Base-by-base conservation (phyloP, 441 rosid species). In the Raphanus hybrid region DNA sequence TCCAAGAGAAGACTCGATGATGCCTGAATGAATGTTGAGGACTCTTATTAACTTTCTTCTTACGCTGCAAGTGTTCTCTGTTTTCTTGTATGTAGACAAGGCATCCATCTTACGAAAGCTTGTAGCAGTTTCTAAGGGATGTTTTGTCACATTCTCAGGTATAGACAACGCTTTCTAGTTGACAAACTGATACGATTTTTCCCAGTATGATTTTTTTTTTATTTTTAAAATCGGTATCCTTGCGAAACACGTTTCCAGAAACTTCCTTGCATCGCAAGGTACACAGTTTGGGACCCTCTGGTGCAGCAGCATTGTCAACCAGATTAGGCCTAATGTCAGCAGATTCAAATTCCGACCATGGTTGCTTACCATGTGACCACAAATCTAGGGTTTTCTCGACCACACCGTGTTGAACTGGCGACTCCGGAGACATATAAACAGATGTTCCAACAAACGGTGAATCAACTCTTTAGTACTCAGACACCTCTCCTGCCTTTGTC, bases 1-100 rank as follows among this genome's bases (percentile, higher is more conserved):
- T 77, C 94, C 81, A 87, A 94, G 85, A 87, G 94, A 80, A 87
- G 74, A 73, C 82, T 90, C 6, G 94, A 90, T 39, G 68, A 78
- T 67, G 69, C 8, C 27, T 78, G 72, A 23, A 23, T 23, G 26
- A 23, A 23, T 23, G 26, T 23, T 23, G 26, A 23, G 26, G 26
- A 77, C 37, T 37, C 81, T 23, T 43, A 23, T 23, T 54, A 23
- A 14, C 65, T 3, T 73, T 54, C 16, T 35, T 35, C 39, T 35
- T 6, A 6, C 6, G 8, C 5, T 35, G 8, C 6, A 6, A 64
- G 39, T 64, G 20, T 26, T 64, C 67, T 41, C 26, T 69, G 41
- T 61, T 26, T 59, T 43, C 15, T 67, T 16, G 11, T 61, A 4
- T 67, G 39, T 60, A 45, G 50, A 16, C 15, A 63, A 45, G 73